phyloP scores from a whole-genome alignment of 2,329 filamentous ascomycete species.

The Alternaria postmessia region DNA sequence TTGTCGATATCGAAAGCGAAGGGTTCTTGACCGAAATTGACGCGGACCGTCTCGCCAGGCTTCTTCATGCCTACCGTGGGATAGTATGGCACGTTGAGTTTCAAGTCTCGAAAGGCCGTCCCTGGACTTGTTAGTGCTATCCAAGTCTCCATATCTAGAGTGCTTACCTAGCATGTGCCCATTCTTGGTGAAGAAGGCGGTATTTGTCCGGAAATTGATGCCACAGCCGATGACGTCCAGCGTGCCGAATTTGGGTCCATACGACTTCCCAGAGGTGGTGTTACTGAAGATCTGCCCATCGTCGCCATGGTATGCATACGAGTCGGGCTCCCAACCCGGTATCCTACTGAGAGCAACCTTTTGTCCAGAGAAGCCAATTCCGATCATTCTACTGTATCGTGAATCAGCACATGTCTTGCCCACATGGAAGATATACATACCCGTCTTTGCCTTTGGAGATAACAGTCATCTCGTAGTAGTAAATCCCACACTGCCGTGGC shows the following conservation, averaged over 20 bases:
- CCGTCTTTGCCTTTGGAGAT: conserved; percentile 72
- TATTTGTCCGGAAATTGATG: conserved; percentile 68
- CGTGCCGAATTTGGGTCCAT: conserved; percentile 67
- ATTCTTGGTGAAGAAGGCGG: conserved; percentile 72
- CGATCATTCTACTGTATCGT: conserved; percentile 54
- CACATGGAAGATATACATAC: conserved; percentile 57
- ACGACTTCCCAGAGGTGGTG: conserved; percentile 64
- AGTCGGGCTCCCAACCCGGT: conserved; percentile 71
- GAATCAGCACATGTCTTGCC: conserved; percentile 27
- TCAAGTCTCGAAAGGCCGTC: conserved; percentile 73
- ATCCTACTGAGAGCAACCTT: conserved; percentile 68
- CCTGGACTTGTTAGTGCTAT: conserved; percentile 58
- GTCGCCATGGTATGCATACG: conserved; percentile 73
- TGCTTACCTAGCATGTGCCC: conserved; percentile 64
- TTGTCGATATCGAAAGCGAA: conserved; percentile 93
- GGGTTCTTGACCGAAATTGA: conserved; percentile 72
- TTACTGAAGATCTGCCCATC: conserved; percentile 70
- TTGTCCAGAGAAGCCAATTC: conserved; percentile 67
- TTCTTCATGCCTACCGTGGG: conserved; percentile 74
- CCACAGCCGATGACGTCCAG: conserved; percentile 71
- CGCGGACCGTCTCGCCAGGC: conserved; percentile 64
- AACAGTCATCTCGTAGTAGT: conserved; percentile 85
- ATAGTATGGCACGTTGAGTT: conserved; percentile 67
- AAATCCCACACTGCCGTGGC: conserved; percentile 88
- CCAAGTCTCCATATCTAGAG: not conserved